Base-by-base conservation (phyloP, 2,329 filamentous ascomycete species). In the Helicocarpus griseus region DNA sequence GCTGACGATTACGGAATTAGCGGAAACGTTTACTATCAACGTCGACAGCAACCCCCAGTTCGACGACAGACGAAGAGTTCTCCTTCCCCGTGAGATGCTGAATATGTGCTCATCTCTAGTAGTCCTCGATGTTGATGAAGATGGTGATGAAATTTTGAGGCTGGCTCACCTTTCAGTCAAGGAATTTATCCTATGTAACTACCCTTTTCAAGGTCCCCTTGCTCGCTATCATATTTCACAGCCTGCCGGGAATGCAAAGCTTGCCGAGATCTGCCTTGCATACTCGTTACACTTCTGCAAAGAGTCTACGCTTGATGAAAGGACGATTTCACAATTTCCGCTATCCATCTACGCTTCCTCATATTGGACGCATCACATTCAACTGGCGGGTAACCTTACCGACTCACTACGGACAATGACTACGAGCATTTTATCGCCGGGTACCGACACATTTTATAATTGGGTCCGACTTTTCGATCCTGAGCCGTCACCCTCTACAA, bases 11-110 rank as follows among this genome's bases (percentile, higher is more conserved):
- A 47, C 55, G 14, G 62, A 68, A 50, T 31, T 63, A 1, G 57
- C 60, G 19, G 62, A 68, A 44, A 56, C 55, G 44, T 50, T 67
- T 21, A 62, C 60, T 29, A 61, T 67, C 2, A 52, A 65, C 40
- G 44, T 50, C 4, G 43, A 55, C 9, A 40, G 39, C 8, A 40
- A 53, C 28, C 48, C 41, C 17, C 51, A 56, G 28, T 67, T 65
- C 53, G 52, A 66, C 51, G 52, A 56, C 7, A 45, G 57, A 19
- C 35, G 62, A 41, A 58, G 61, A 45, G 56, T 66, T 50, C 57
- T 55, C 9, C 48, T 60, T 35, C 58, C 60, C 4, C 14, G 28
- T 13, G 58, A 60, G 35, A 50, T 58, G 19, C 52, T 54, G 35
- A 49, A 35, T 38, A 58, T 22, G 57, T 57, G 21, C 55, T 55